Evolutionary conservation across 805 yeast species (phyloP).

Genomic region (Citeromyces matritensis): DNA sequence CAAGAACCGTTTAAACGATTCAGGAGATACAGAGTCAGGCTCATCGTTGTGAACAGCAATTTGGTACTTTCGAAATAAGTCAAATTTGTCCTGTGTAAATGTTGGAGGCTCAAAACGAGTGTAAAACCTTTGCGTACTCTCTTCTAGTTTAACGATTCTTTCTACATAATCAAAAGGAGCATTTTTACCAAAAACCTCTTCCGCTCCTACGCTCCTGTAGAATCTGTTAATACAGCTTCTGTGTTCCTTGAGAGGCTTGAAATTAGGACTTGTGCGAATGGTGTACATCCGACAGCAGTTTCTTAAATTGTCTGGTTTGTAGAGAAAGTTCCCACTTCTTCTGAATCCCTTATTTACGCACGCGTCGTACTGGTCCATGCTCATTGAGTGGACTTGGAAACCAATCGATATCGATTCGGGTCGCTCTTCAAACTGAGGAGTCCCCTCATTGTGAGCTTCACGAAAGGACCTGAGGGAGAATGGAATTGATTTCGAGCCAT

Average conservation of each 20-base stretch:
- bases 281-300: slow-evolving; percentile 74
- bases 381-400: no score
- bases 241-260: slow-evolving; percentile 48
- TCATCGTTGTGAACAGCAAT: slow-evolving; percentile 50
- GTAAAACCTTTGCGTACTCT: slow-evolving; percentile 6
- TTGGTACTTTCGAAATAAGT: slow-evolving; percentile 57
- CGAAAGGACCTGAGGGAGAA: no score
- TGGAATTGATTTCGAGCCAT: no score
- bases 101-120: slow-evolving; percentile 38
- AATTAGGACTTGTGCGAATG: slow-evolving; percentile 42
- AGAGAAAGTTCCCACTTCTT: slow-evolving; percentile 60
- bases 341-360: slow-evolving; percentile 65
- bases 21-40: slow-evolving; percentile 23
- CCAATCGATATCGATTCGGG: no score
- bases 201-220: slow-evolving; percentile 18
- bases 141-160: slow-evolving; percentile 5
- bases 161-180: slow-evolving; percentile 6
- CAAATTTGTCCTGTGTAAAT: slow-evolving; percentile 43
- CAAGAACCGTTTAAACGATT: slow-evolving; percentile 47
- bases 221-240: slow-evolving; percentile 53
- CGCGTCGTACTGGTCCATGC: no score
- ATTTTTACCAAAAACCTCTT: background rate
- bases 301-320: slow-evolving; percentile 51
- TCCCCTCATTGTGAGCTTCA: no score
- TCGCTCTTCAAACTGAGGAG: no score